These are phyloP conservation scores for Globisporangium abappressorium DNA, from an alignment of 352 stramenopile genomes.

Conservation along the genomic window DNA sequence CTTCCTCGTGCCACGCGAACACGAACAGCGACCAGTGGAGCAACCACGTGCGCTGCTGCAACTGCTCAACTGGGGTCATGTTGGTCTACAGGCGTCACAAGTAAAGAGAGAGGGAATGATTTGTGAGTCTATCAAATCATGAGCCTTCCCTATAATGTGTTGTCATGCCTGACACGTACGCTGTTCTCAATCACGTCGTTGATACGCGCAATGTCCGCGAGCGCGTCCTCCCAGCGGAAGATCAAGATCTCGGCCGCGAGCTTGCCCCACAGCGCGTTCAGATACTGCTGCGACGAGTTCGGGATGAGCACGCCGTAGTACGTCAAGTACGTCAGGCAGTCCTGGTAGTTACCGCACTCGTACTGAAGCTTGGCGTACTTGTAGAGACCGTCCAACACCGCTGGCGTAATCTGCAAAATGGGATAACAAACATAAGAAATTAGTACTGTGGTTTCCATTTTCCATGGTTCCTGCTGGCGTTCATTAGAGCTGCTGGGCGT, in stretches of 20 bases:
- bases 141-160: too few species aligned
- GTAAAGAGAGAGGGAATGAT: not conserved
- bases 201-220: conserved; percentile 92
- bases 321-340: conserved; percentile 86
- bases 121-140: not conserved
- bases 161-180: conserved; percentile 38
- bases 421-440: conserved; percentile 3
- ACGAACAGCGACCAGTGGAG: conserved; percentile 99
- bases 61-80: conserved; percentile 88
- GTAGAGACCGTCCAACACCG: conserved; percentile 90
- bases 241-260: conserved; percentile 95
- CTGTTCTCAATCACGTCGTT: conserved; percentile 93
- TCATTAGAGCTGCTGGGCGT: conserved; percentile 15
- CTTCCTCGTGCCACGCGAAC: conserved; percentile 90
- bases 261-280: conserved; percentile 95
- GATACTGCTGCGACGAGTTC: conserved; percentile 81
- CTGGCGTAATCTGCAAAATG: conserved; percentile 68
- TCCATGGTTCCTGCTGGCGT: not conserved
- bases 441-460: not conserved
- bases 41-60: conserved; percentile 98
- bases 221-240: conserved; percentile 95
- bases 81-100: conserved; percentile 30
- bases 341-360: conserved; percentile 96
- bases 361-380: conserved; percentile 97
- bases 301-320: conserved; percentile 89